These are phyloP conservation scores for Aphanocladium album DNA, from an alignment of 2,329 filamentous ascomycete species.

Conservation along the genomic window DNA sequence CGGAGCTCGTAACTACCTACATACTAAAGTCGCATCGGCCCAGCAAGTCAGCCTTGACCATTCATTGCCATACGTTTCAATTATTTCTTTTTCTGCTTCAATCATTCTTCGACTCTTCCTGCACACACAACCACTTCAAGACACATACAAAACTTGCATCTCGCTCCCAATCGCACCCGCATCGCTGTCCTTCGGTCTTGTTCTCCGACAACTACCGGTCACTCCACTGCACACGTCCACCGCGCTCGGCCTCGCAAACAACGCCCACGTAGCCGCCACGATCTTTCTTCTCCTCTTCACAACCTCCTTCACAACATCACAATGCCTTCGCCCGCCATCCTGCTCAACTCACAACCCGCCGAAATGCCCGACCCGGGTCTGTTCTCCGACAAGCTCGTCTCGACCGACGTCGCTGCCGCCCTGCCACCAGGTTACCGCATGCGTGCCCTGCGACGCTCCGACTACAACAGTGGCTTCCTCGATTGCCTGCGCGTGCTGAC, in stretches of 20 bases:
- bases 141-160: background rate
- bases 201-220: background rate
- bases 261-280: background rate
- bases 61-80: background rate
- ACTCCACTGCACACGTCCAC: background rate
- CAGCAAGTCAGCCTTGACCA: background rate
- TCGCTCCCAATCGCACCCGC: background rate
- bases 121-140: background rate
- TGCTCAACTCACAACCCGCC: constrained; percentile 12
- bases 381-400: constrained; percentile 74
- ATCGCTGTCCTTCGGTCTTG: background rate
- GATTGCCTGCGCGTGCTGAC: constrained; percentile 89
- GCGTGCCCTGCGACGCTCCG: constrained; percentile 70
- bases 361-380: constrained; percentile 45
- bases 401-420: constrained; percentile 62
- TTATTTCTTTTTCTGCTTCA: background rate
- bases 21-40: background rate
- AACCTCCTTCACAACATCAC: background rate
- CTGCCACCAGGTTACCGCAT: constrained; percentile 80
- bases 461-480: constrained; percentile 79
- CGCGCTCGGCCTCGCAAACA: background rate
- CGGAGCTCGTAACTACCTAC: no score
- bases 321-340: constrained; percentile 11
- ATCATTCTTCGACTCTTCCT: background rate
- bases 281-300: background rate